phyloP scores from a whole-genome alignment of 306 rosid genomes.

The Prosopis cineraria region DNA sequence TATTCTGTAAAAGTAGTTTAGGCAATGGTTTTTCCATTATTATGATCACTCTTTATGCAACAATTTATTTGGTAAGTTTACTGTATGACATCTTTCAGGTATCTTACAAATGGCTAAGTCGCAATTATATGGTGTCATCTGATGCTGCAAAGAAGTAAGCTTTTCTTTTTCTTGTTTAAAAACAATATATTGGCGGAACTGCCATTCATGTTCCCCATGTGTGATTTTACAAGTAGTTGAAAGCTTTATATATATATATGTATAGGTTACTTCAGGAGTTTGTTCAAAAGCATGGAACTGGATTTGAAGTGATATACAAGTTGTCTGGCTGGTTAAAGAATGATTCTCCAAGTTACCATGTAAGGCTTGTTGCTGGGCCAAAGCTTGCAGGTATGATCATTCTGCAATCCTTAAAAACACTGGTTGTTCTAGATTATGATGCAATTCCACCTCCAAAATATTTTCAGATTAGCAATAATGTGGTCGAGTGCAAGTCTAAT shows the following conservation, averaged over 20 bases:
- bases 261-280: constrained; percentile 87
- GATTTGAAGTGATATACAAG: constrained; percentile 75
- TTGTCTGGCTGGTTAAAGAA: constrained; percentile 92
- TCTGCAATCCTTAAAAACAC: neutral
- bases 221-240: constrained; percentile 27
- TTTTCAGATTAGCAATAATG: neutral
- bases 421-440: neutral
- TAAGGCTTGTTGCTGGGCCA: constrained; percentile 73
- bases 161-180: neutral
- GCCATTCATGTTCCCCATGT: neutral
- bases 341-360: constrained; percentile 59
- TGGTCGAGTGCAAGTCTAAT: neutral
- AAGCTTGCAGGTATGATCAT: constrained; percentile 63
- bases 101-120: constrained; percentile 98
- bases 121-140: constrained; percentile 83
- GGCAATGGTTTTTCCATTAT: neutral
- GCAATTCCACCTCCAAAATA: neutral
- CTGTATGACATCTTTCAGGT: constrained; percentile 50
- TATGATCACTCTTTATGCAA: neutral
- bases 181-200: neutral
- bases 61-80: neutral
- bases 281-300: constrained; percentile 67
- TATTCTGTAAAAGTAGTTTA: neutral
- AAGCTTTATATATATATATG: neutral
- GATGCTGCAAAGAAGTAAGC: constrained; percentile 77